Conservation (phyloP, 2,329 filamentous ascomycete species). For the Aurifilum marmelostoma region DNA sequence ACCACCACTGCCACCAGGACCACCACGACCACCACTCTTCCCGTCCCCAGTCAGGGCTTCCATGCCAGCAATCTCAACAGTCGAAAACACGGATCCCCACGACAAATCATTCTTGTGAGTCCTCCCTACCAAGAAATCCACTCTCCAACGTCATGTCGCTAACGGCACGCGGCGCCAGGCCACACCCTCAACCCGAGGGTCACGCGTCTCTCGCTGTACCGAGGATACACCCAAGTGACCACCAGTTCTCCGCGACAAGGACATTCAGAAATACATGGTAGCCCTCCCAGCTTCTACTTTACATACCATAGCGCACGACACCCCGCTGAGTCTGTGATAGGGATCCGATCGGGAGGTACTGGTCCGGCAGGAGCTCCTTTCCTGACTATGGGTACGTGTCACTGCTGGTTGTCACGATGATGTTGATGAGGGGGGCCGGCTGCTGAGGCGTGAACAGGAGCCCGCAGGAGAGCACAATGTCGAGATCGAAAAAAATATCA, state of each 20-base stretch:
- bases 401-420: not conserved
- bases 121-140: not conserved
- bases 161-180: not conserved
- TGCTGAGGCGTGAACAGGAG: slow-evolving; percentile 20
- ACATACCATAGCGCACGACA: not conserved
- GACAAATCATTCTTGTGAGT: not conserved
- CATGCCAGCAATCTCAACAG: not conserved
- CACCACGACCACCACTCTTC: not conserved
- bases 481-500: not conserved
- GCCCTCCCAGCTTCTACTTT: not conserved
- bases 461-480: slow-evolving; percentile 17
- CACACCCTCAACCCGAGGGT: not conserved
- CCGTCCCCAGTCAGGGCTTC: not conserved
- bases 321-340: slow-evolving; percentile 23
- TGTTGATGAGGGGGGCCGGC: slow-evolving; percentile 12
- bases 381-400: slow-evolving; percentile 47
- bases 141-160: not conserved
- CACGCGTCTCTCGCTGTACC: not conserved
- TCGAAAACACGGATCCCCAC: not conserved
- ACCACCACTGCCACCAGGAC: not conserved
- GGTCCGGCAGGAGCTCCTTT: slow-evolving; percentile 43
- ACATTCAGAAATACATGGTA: not conserved
- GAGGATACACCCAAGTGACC: not conserved
- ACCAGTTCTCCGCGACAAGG: not conserved
- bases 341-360: slow-evolving; percentile 34